Evolutionary conservation across 2,329 filamentous ascomycete species (phyloP).

Genomic region (Sarocladium strictum): DNA sequence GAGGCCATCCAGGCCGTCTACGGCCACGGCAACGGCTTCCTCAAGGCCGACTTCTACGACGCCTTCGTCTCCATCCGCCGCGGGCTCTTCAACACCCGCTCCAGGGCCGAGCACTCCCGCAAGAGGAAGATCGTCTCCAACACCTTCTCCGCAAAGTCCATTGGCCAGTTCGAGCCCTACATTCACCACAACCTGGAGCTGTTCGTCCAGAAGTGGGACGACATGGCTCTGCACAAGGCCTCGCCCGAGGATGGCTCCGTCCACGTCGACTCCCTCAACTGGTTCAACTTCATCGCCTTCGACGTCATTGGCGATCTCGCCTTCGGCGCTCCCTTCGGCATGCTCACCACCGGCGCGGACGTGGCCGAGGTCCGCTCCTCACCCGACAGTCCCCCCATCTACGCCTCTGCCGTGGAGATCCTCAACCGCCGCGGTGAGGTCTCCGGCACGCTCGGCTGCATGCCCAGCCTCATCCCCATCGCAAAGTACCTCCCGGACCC

Average conservation of each 20-base stretch:
- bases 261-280: conserved; percentile 66
- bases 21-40: conserved; percentile 70
- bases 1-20: conserved; percentile 73
- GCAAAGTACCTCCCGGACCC: conserved; percentile 75
- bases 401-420: conserved; percentile 77
- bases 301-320: conserved; percentile 44
- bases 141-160: conserved; percentile 76
- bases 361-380: conserved; percentile 65
- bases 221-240: conserved; percentile 33
- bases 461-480: conserved; percentile 70
- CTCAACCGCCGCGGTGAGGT: conserved; percentile 85
- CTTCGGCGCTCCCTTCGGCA: conserved; percentile 49
- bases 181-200: conserved; percentile 73
- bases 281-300: conserved; percentile 58
- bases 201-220: conserved; percentile 69
- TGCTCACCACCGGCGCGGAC: conserved; percentile 72
- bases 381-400: conserved; percentile 56
- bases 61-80: conserved; percentile 83
- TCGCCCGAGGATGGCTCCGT: conserved; percentile 29
- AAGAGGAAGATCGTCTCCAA: conserved; percentile 88
- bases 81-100: conserved; percentile 84
- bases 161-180: conserved; percentile 83
- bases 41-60: conserved; percentile 83
- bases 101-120: conserved; percentile 73
- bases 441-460: conserved; percentile 69